Evolutionary conservation across 2,329 filamentous ascomycete genomes (phyloP), one percentile per base, ranked within the genome.

Genomic region (Tolypocladium tundrense): DNA sequence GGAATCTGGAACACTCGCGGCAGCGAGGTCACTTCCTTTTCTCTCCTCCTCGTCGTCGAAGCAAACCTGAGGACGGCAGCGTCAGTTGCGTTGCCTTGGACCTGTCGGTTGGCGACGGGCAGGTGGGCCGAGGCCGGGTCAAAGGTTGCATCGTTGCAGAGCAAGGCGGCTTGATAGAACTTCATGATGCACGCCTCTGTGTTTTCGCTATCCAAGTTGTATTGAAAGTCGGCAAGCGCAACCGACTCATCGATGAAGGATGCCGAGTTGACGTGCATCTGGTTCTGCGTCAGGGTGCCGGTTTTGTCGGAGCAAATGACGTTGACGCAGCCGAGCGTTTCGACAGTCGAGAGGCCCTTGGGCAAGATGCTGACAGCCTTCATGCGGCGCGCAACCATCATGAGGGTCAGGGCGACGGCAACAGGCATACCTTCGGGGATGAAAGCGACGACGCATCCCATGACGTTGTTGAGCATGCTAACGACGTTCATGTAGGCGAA

Each of bases 231-330:
- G 6, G 64, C 63, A 0, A 68, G 58, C 14, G 65, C 64, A 24
- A 69, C 59, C 4, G 69, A 60, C 45, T 68, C 62, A 40, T 74
- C 73, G 11, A 75, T 65, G 54, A n/a, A n/a, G n/a, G n/a, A n/a
- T n/a, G n/a, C n/a, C n/a, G n/a, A n/a, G n/a, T n/a, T n/a, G n/a
- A n/a, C n/a, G n/a, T n/a, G n/a, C n/a, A n/a, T n/a, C n/a, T n/a
- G n/a, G n/a, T n/a, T n/a, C n/a, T n/a, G n/a, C n/a, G n/a, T n/a
- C n/a, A n/a, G n/a, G n/a, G n/a, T n/a, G n/a, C n/a, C n/a, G n/a
- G n/a, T n/a, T n/a, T n/a, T n/a, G n/a, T n/a, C n/a, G n/a, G 72
- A 74, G 58, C 74, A 77, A 16, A 77, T 72, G 48, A 76, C 74
- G 8, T 73, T 76, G 42, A 77, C 75, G 9, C 73, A 75, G 1